Evolutionary conservation across 2,329 filamentous ascomycete genomes (phyloP).

Genomic region (Ceratocystis eucalypticola): DNA sequence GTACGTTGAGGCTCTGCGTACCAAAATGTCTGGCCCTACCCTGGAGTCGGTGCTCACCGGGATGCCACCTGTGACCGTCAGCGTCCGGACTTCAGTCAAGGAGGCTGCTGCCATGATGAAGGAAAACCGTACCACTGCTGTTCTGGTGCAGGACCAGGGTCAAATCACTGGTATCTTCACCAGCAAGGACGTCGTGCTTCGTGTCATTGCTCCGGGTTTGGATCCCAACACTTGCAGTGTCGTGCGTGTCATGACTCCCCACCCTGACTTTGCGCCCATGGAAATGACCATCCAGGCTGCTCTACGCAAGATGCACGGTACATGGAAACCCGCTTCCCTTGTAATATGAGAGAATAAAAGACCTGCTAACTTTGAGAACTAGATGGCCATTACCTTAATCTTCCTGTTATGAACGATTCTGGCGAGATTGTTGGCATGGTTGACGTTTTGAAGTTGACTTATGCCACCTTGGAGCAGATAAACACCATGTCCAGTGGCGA

Average conservation of each 20-base stretch:
- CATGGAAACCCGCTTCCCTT: conserved; percentile 26
- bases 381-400: conserved; percentile 97
- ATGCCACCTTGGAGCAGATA: conserved; percentile 93
- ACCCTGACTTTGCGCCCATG: conserved; percentile 95
- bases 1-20: conserved; percentile 88
- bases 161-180: conserved; percentile 98
- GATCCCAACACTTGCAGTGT: conserved; percentile 94
- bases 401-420: conserved; percentile 94
- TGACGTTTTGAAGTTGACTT: conserved; percentile 94
- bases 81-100: conserved; percentile 87
- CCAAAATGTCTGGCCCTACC: conserved; percentile 96
- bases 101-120: conserved; percentile 95
- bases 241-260: conserved; percentile 96
- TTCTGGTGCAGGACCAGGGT: conserved; percentile 90
- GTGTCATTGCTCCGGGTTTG: conserved; percentile 91
- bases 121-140: conserved; percentile 94
- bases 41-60: conserved; percentile 89
- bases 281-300: conserved; percentile 99
- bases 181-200: conserved; percentile 95
- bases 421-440: conserved; percentile 99
- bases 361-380: conserved; percentile 20
- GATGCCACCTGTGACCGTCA: conserved; percentile 83
- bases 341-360: background rate
- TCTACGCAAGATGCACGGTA: conserved; percentile 96
- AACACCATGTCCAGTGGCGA: conserved; percentile 86